Base-by-base conservation (phyloP, 192 early-diverging fungal genomes). In the Gaertneriomyces sp. region DNA sequence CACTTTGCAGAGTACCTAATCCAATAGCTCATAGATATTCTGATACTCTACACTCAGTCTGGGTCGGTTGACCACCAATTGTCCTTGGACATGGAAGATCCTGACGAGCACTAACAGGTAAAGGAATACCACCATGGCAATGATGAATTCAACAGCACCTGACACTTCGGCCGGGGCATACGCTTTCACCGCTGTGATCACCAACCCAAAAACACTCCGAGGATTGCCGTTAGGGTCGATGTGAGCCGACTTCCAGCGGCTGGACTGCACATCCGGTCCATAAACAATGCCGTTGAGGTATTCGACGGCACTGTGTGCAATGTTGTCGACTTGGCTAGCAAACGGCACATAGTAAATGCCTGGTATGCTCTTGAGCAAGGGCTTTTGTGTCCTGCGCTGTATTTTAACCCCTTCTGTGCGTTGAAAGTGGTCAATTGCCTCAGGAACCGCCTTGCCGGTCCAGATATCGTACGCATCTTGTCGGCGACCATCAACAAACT, bases 401-500 rank as follows among this genome's bases (percentile, higher is more conserved):
- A 52, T 69, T 40, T 60, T 68, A 4, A 61, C 51, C 17, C 73
- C 78, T 50, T 78, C 71, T 7, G 67, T 74, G 38, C 57, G 67
- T 6, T 63, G 65, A 1, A 76, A 54, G 19, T 73, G 44, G 11
- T 60, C 12, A 43, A 79, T 58, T 63, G 76, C 62, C 11, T 42
- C 39, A 40, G 66, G 49, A 11, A 51, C 45, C 12, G 70, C 61
- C 55, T 78, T 77, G n/a, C 82, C 79, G 42, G 79, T 76, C 71
- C 66, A 77, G 2, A 81, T 42, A 54, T 84, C 82, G 51, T 76
- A 84, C 3, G 69, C 74, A 57, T 84, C 82, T 44, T 81, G 79
- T 49, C 70, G 63, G 25, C 65, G 58, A n/a, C 79, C 82, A 60
- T 84, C 76, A 0, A 62, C 63, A 61, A 77, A 77, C 62, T 71